Evolutionary conservation across 306 rosid species (phyloP).

Genomic region (Canavalia gladiata): DNA sequence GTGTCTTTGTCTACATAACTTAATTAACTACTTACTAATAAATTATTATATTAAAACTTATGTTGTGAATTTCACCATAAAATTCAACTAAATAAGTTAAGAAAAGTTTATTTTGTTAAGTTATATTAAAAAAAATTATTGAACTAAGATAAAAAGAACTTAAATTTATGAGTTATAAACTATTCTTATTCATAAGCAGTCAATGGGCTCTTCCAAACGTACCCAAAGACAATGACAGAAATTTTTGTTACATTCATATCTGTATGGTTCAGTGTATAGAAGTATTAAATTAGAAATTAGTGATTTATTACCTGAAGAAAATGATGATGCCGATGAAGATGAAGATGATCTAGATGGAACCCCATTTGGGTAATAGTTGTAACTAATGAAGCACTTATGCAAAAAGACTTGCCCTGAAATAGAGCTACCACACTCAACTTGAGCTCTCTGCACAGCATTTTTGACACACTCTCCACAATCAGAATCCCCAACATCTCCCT

Average conservation of each 20-base stretch:
- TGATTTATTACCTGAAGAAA: conserved; percentile 60
- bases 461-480: conserved; percentile 91
- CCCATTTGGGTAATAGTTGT: conserved; percentile 87
- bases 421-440: conserved; percentile 87
- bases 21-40: no score
- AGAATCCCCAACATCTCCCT: conserved; percentile 88
- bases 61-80: no score
- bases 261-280: background rate
- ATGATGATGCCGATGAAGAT: conserved; percentile 42
- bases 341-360: conserved; percentile 63
- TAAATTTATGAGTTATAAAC: no score
- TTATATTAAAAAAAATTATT: no score
- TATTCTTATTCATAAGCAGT: no score
- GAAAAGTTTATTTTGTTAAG: no score
- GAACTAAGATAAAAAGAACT: no score
- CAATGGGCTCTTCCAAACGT: no score
- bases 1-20: no score
- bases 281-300: background rate
- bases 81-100: no score
- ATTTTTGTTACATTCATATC: background rate
- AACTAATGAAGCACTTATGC: conserved; percentile 88
- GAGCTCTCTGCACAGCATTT: conserved; percentile 79
- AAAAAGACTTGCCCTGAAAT: conserved; percentile 87
- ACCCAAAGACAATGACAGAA: no score
- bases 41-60: no score